phyloP scores from a whole-genome alignment of 768 basidiomycete species.

The Suillus subaureus region DNA sequence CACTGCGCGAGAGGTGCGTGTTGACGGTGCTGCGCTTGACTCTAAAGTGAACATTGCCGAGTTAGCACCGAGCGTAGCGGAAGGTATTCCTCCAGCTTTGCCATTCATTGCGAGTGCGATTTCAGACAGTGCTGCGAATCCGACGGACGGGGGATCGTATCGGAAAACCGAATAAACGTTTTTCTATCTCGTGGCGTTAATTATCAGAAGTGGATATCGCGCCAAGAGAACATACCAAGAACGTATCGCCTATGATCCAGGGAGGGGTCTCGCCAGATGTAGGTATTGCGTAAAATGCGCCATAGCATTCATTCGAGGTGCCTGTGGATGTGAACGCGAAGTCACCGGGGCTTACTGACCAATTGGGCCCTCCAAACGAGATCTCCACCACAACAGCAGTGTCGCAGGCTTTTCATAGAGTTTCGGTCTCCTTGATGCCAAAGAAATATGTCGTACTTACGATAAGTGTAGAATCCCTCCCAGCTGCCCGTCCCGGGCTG shows the following conservation, averaged over 20 bases:
- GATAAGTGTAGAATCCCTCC: conserved; percentile 52
- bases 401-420: conserved; percentile 42
- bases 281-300: conserved; percentile 79
- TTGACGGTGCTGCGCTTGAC: conserved; percentile 15
- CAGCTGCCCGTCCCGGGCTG: conserved; percentile 38
- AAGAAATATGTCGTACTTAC: conserved; percentile 25
- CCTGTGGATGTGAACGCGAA: conserved; percentile 50
- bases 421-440: background rate
- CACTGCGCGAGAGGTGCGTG: conserved; percentile 4
- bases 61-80: conserved; percentile 23
- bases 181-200: conserved; percentile 36
- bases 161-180: conserved; percentile 59
- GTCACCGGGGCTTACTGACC: conserved; percentile 49
- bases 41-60: conserved; percentile 15
- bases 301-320: conserved; percentile 64
- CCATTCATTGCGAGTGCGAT: conserved; percentile 30
- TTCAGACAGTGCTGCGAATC: conserved; percentile 48
- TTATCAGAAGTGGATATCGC: background rate
- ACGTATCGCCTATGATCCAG: conserved; percentile 93
- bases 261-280: conserved; percentile 53
- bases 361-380: conserved; percentile 48
- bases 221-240: conserved; percentile 46
- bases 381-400: conserved; percentile 39
- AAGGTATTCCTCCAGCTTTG: conserved; percentile 21
- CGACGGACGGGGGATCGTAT: conserved; percentile 49